A percentile compares a stretch with the other conserved stretches of the same genome.
phyloP scores from a whole-genome alignment of 345 rosid genomes.

The Citrus maxima region DNA sequence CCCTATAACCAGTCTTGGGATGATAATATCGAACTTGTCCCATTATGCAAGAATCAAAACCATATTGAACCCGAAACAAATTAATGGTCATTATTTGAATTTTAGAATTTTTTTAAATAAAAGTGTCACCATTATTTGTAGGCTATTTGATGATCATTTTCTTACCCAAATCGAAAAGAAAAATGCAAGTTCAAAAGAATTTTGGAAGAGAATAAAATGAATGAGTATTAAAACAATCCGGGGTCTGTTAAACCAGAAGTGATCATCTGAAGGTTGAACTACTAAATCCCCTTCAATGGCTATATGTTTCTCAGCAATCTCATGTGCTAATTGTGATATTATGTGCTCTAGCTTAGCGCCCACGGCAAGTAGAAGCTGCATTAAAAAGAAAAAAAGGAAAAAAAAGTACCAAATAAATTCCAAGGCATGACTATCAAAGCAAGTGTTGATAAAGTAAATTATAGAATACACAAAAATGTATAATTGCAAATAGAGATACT shows the following conservation, averaged over 20 bases:
- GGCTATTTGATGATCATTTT: background rate
- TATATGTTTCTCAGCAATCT: slow-evolving; percentile 4
- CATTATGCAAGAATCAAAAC: slow-evolving; percentile 8
- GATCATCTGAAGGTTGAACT: slow-evolving; percentile 14
- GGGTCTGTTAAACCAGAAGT: slow-evolving; percentile 9
- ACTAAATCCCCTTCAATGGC: slow-evolving; percentile 12
- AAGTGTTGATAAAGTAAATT: background rate
- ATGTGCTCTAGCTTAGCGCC: slow-evolving; percentile 8
- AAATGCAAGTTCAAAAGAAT: slow-evolving; percentile 12
- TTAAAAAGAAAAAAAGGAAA: background rate
- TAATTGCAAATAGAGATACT: too few relatives aligned
- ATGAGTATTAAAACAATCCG: background rate
- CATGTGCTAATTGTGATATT: slow-evolving; percentile 4
- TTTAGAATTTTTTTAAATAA: too few relatives aligned
- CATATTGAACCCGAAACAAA: slow-evolving; percentile 4
- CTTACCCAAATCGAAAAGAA: slow-evolving; percentile 15
- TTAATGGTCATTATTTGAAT: background rate
- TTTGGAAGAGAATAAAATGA: slow-evolving; percentile 10
- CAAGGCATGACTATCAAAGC: background rate
- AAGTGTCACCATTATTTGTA: background rate
- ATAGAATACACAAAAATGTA: background rate
- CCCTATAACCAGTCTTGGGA: slow-evolving; percentile 8
- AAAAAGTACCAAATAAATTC: background rate
- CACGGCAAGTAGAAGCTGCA: slow-evolving; percentile 10
- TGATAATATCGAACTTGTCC: background rate